Evolutionary conservation across 1,284 basidiomycete species (phyloP), one percentile per base, ranked within the genome.

Genomic region (Apiotrichum domesticum): DNA sequence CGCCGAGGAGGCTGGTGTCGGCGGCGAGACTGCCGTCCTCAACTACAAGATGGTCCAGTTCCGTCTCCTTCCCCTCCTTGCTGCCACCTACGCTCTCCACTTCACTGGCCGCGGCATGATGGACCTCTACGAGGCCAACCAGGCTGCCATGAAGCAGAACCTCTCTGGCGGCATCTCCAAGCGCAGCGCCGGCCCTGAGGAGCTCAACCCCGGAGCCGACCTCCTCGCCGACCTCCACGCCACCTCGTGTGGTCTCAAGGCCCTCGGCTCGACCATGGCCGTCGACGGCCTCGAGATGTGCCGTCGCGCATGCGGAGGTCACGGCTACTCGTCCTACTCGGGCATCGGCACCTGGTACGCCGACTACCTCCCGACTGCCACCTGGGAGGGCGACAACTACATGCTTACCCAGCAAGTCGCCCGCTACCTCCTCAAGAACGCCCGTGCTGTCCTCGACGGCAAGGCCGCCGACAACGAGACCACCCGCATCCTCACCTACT

Each of bases 41-140:
- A 81, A 83, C 69, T 83, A 83, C 67, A 81, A 81, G 11, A 82
- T 82, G 56, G 81, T 83, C 66, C 82, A 83, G 70, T 74, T 81
- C 21, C 75, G 82, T 32, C 69, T 83, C 45, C 77, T 83, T 70
- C 82, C 82, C 35, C 72, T 82, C 8, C 72, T 82, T n/a, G 79
- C 81, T 8, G 81, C 82, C 72, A 77, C 81, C 2, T 74, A 82
- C 55, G 82, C 81, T 2, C 80, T 82, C 59, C 80, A 80, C 34
- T 82, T 82, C 70, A 81, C 80, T 3, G 77, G 78, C 35, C 63
- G 78, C 34, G 72, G 77, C 59, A 73, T 81, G 55, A 73, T 74
- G 59, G 63, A 67, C 32, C 72, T 77, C 70, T 77, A 76, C 66
- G 67, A 62, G 35, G 55, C 55, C 40, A 62, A 62, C 57, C 60